Conservation (phyloP, 2,329 filamentous ascomycete genomes). For the Aspergillus tanneri region DNA sequence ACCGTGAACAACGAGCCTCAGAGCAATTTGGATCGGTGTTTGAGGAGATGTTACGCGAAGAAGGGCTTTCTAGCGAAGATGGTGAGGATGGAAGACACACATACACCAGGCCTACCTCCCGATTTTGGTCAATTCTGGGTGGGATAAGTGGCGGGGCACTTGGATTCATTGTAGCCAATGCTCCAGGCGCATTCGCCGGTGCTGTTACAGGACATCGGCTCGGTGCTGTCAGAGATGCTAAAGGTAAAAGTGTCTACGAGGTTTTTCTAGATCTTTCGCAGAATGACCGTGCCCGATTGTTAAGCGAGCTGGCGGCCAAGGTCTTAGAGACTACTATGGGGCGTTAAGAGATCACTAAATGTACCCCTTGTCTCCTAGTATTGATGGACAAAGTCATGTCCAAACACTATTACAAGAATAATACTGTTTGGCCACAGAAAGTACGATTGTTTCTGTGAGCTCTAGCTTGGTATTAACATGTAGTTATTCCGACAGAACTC, state of each 20-base stretch:
- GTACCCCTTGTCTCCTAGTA: not conserved
- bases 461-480: too few species aligned
- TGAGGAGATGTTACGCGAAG: conserved; percentile 84
- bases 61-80: conserved; percentile 72
- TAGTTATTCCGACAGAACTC: too few species aligned
- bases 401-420: too few species aligned
- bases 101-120: conserved; percentile 55
- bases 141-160: conserved; percentile 83
- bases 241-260: conserved; percentile 90
- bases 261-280: conserved; percentile 87
- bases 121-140: conserved; percentile 85
- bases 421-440: too few species aligned
- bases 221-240: conserved; percentile 84
- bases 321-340: conserved; percentile 61
- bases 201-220: conserved; percentile 88
- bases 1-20: conserved; percentile 48
- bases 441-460: too few species aligned
- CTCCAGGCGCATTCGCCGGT: conserved; percentile 83
- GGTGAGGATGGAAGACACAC: conserved; percentile 51
- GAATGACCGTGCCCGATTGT: conserved; percentile 73
- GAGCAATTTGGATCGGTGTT: conserved; percentile 87
- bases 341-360: conserved; percentile 13
- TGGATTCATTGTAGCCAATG: conserved; percentile 92
- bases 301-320: conserved; percentile 80
- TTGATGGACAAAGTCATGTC: not conserved